Conservation (phyloP, 495 filamentous ascomycete species). For the Lentithecium fluviatile region DNA sequence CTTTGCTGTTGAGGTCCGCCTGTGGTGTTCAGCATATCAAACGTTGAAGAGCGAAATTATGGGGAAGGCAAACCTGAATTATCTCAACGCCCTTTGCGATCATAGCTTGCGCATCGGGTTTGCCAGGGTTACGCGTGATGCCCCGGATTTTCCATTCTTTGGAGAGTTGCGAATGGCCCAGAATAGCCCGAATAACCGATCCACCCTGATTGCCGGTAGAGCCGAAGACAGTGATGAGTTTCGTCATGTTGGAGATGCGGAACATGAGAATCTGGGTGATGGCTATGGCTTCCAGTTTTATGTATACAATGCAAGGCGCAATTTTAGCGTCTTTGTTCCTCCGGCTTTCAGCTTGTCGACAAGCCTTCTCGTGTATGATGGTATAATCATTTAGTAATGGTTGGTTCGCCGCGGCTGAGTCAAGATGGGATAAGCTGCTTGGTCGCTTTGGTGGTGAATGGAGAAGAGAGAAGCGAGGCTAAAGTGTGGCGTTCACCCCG, state of each 20-base stretch:
- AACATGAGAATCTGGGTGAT: background rate
- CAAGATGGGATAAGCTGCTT: background rate
- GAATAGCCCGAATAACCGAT: slow-evolving; percentile 55
- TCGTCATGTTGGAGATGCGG: slow-evolving; percentile 7
- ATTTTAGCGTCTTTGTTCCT: background rate
- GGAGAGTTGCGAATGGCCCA: slow-evolving; percentile 51
- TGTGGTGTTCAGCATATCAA: slow-evolving; percentile 3
- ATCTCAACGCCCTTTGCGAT: slow-evolving; percentile 47
- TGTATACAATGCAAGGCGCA: background rate
- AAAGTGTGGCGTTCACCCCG: background rate
- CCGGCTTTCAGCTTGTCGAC: background rate
- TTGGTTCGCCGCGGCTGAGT: background rate
- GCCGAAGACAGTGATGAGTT: slow-evolving; percentile 58
- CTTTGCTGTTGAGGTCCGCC: slow-evolving; percentile 42
- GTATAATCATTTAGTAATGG: background rate
- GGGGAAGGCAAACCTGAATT: slow-evolving; percentile 27
- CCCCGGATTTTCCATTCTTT: slow-evolving; percentile 54
- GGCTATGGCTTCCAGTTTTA: background rate
- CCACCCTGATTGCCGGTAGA: slow-evolving; percentile 64
- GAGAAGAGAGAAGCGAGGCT: background rate
- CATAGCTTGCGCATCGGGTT: slow-evolving; percentile 47
- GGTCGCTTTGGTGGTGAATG: background rate
- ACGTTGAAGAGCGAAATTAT: too few relatives aligned
- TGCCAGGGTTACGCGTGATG: slow-evolving; percentile 55
- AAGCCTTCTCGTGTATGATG: background rate